These are phyloP conservation scores for Brassica juncea DNA, from an alignment of 345 rosid genomes.

Conservation along the genomic window DNA sequence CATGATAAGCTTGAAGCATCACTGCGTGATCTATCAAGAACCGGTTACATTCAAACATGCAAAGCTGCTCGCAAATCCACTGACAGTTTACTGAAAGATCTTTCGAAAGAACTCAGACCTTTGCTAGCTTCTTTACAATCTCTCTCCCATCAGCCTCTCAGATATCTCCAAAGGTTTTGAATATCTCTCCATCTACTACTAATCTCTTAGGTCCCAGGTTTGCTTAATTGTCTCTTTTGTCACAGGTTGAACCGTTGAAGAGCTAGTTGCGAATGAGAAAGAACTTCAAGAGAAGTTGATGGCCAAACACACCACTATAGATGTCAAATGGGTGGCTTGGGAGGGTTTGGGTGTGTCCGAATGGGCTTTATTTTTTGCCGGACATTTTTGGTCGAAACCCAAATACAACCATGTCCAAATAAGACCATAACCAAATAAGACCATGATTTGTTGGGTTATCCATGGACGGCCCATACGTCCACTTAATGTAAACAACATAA, in stretches of 20 bases:
- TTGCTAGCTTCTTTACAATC: conserved; percentile 65
- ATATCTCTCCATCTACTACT: background rate
- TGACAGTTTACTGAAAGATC: conserved; percentile 76
- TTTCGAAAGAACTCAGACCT: conserved; percentile 71
- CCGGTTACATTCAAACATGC: conserved; percentile 89
- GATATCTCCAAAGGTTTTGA: conserved; percentile 69
- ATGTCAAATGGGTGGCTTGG: too few species aligned
- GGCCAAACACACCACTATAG: conserved; percentile 49
- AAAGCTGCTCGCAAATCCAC: conserved; percentile 81
- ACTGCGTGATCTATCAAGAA: conserved; percentile 82
- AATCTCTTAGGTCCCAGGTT: conserved; percentile 7
- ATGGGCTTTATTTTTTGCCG: too few species aligned
- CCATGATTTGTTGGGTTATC: too few species aligned
- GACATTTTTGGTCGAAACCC: too few species aligned
- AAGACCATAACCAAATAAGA: too few species aligned
- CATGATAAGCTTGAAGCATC: conserved; percentile 93
- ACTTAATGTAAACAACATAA: too few species aligned
- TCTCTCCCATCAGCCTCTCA: conserved; percentile 69
- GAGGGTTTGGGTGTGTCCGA: too few species aligned
- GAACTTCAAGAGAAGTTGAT: conserved; percentile 76
- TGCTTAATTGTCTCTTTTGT: background rate
- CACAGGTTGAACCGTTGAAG: conserved; percentile 90
- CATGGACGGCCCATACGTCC: too few species aligned
- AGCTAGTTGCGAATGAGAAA: conserved; percentile 73
- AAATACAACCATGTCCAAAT: too few species aligned